Base-by-base conservation (phyloP, 2,329 filamentous ascomycete genomes). In the Fusarium oxysporum region DNA sequence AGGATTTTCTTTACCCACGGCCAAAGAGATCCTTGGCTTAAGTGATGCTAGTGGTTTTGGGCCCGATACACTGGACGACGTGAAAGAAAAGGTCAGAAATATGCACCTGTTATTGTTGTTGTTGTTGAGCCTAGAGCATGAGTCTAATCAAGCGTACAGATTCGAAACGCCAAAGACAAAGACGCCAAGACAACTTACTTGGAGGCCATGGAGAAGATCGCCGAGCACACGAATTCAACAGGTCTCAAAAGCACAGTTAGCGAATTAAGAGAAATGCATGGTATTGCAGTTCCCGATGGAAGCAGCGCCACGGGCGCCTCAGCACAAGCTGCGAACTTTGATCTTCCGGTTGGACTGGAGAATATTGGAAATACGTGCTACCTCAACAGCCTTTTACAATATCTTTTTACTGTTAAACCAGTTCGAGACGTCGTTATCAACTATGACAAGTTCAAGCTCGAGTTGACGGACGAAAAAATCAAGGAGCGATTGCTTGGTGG, bases 361-460 rank as follows among this genome's bases (percentile, higher is more conserved):
- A 99, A 98, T 76, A 97, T 98, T 64, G 95, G 96, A 66, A 99
- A 99, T 78, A 99, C 97, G 0, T 99, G 96, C 81, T 99, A 99
- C 78, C 87, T 99, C 61, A 99, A 99, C 85, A 98, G 96, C 82
- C 88, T 99, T 54, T 86, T 99, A 14, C 96, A 99, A 77, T 98
- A 97, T 79, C 92, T 98, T 74, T 98, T 97, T 80, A 97, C 95
- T 0, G 90, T 98, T 62, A 92, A 91, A 69, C 91, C 93, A 5
- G 86, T 98, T 35, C 90, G 96, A 55, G 88, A 96, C 9, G 89
- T 98, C 72, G 91, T 98, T 6, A 85, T 97, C 65, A 86, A 94
- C 55, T 94, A 93, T 73, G 90, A 96, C 32, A 82, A 90, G 8
- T 89, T 92, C 77, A 89, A 92, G 72, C 89, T 96, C 78, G 89